These are phyloP conservation scores for Lactarius sp. DNA, from an alignment of 768 basidiomycete species.

Conservation along the genomic window DNA sequence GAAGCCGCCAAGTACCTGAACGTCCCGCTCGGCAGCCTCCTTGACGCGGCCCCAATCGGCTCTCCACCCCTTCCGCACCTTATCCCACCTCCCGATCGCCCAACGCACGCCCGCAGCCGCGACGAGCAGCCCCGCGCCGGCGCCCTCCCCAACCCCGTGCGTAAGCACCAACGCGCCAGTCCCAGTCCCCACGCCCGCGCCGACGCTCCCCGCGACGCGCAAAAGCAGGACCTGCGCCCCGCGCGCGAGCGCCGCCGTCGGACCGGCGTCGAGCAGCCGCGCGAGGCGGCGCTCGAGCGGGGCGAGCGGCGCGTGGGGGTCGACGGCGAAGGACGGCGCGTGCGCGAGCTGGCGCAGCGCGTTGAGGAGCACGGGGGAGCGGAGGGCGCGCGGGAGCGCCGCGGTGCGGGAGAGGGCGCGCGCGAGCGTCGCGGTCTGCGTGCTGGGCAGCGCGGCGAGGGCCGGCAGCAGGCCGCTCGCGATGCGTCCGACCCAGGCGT, in stretches of 20 bases:
- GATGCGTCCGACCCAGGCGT: constrained; percentile 21
- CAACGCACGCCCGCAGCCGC: constrained; percentile 25
- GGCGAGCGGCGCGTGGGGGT: constrained; percentile 17
- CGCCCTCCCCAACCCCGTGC: constrained; percentile 22
- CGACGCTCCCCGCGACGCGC: constrained; percentile 20
- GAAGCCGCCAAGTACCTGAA: constrained; percentile 20
- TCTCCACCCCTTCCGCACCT: constrained; percentile 29
- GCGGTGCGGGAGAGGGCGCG: constrained; percentile 7
- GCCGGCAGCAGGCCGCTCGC: constrained; percentile 14
- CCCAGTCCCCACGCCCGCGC: constrained; percentile 25
- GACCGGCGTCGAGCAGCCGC: constrained; percentile 19
- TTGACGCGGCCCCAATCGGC: constrained; percentile 30
- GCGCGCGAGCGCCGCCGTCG: constrained; percentile 26
- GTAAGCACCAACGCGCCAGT: constrained; percentile 23
- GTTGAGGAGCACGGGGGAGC: constrained; percentile 27
- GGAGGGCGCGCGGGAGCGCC: constrained; percentile 20
- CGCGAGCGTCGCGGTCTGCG: constrained; percentile 1
- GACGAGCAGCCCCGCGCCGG: constrained; percentile 28
- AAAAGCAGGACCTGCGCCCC: constrained; percentile 29
- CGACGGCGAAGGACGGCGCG: constrained; percentile 18
- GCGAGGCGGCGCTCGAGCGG: constrained; percentile 23
- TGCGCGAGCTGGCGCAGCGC: constrained; percentile 23
- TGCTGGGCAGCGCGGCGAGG: constrained; percentile 14
- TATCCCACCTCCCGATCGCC: constrained; percentile 31
- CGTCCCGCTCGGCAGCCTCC: constrained; percentile 31